These are phyloP conservation scores for Floccularia luteovirens DNA, from an alignment of 768 basidiomycete species.

Conservation along the genomic window DNA sequence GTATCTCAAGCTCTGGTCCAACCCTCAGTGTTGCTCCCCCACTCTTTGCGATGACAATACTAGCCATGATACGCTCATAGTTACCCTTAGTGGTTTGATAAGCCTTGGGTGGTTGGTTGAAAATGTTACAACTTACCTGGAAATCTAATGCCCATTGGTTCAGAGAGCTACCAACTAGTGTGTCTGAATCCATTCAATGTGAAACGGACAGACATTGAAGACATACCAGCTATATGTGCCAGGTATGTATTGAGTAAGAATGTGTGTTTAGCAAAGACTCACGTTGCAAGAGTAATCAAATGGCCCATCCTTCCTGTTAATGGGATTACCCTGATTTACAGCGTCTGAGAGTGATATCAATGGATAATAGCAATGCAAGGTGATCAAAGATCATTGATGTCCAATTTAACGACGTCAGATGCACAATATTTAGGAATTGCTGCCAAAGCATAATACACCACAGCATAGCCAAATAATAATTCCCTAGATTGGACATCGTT, in stretches of 20 bases:
- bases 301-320: constrained; percentile 53
- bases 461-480: too few relatives aligned
- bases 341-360: too few relatives aligned
- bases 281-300: constrained; percentile 87
- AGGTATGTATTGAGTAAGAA: too few relatives aligned
- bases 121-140: constrained; percentile 40
- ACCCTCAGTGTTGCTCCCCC: constrained; percentile 87
- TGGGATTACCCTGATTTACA: too few relatives aligned
- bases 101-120: not conserved
- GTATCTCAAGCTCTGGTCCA: constrained; percentile 95
- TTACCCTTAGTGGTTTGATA: constrained; percentile 61
- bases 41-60: constrained; percentile 82
- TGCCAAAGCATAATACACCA: too few relatives aligned
- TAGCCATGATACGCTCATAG: constrained; percentile 81
- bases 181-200: not conserved
- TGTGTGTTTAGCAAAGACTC: too few relatives aligned
- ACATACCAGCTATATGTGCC: too few relatives aligned
- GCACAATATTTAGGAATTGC: too few relatives aligned
- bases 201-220: constrained; percentile 1
- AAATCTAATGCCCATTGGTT: constrained; percentile 99
- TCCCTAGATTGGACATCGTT: too few relatives aligned
- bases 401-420: too few relatives aligned
- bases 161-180: constrained; percentile 53
- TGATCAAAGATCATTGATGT: too few relatives aligned
- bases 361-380: too few relatives aligned